phyloP scores from a whole-genome alignment of 495 filamentous ascomycete genomes.

The Aspergillus conjunctus region DNA sequence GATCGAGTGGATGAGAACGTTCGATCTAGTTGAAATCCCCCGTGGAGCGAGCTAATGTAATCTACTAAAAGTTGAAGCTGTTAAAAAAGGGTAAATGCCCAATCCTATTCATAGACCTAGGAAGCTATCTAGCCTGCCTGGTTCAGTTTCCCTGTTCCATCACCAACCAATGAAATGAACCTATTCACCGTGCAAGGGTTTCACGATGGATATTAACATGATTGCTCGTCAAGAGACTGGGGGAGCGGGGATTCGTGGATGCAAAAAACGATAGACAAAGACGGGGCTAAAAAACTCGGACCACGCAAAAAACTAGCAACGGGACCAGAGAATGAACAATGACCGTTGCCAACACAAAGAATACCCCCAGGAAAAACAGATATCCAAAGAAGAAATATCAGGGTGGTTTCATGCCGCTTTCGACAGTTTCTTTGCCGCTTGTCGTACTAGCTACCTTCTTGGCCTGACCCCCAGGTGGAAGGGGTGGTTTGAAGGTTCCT shows the following conservation, averaged over 20 bases:
- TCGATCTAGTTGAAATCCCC: background rate
- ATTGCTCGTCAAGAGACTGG: conserved; percentile 17
- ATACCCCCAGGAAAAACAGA: conserved; percentile 10
- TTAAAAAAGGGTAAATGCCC: background rate
- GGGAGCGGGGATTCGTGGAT: conserved; percentile 22
- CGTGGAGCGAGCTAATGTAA: conserved; percentile 2
- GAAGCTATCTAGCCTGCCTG: conserved; percentile 1
- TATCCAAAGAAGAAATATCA: conserved; percentile 27
- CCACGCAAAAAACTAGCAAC: conserved; percentile 23
- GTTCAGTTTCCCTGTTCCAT: conserved; percentile 8
- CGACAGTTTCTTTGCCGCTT: conserved; percentile 27
- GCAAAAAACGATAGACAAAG: conserved; percentile 13
- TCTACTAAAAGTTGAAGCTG: background rate
- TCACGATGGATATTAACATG: conserved; percentile 19
- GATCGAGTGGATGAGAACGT: conserved; percentile 11
- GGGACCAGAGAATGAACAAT: conserved; percentile 14
- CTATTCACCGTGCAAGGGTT: conserved; percentile 13
- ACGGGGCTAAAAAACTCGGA: conserved; percentile 17
- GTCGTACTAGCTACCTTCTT: conserved; percentile 24
- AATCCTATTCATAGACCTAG: conserved; percentile 15
- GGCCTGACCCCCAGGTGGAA: conserved; percentile 34
- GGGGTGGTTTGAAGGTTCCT: conserved; percentile 36
- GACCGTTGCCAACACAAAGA: conserved; percentile 17
- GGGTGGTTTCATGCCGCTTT: conserved; percentile 42
- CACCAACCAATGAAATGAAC: conserved; percentile 16